phyloP scores from a whole-genome alignment of 371 early-diverging fungal genomes.

The Mortierella sp. region DNA sequence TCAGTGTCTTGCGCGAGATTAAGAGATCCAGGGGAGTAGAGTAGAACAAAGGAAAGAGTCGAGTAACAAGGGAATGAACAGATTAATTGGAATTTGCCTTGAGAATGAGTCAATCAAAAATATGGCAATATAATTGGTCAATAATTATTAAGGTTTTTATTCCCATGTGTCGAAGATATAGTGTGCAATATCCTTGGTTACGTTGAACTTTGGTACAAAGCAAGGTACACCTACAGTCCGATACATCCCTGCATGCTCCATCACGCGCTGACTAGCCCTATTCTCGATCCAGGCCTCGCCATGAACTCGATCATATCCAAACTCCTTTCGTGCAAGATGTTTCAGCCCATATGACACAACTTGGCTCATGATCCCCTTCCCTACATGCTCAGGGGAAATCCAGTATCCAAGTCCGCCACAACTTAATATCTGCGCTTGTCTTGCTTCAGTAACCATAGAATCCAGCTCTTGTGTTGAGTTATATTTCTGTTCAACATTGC shows the following conservation, averaged over 20 bases:
- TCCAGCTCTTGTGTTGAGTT: neutral
- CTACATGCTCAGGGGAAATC: conserved; percentile 39
- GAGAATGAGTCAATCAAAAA: neutral
- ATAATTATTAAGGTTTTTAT: neutral
- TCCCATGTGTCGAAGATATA: conserved; percentile 25
- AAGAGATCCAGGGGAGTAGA: neutral
- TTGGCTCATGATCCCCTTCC: conserved; percentile 32
- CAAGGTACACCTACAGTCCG: conserved; percentile 16
- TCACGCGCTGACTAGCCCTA: conserved; percentile 30
- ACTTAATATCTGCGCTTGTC: neutral
- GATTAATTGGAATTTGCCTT: conserved; percentile 5
- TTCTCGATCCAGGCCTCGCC: conserved; percentile 50
- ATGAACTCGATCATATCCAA: conserved; percentile 49
- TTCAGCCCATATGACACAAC: conserved; percentile 24
- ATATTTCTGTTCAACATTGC: neutral
- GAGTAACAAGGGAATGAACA: neutral
- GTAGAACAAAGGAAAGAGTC: neutral
- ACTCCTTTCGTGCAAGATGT: conserved; percentile 13
- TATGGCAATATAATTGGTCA: neutral
- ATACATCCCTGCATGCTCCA: conserved; percentile 36
- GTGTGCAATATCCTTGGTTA: conserved; percentile 29
- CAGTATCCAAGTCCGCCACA: conserved; percentile 45
- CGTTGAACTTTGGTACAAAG: conserved; percentile 47
- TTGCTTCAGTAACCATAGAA: neutral
- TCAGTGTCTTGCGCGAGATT: neutral